A percentile compares a stretch with the other conserved stretches of the same genome.
Evolutionary conservation across 176 grass and related monocot genomes (phyloP).

Genomic region (Miscanthus lutarioriparius): DNA sequence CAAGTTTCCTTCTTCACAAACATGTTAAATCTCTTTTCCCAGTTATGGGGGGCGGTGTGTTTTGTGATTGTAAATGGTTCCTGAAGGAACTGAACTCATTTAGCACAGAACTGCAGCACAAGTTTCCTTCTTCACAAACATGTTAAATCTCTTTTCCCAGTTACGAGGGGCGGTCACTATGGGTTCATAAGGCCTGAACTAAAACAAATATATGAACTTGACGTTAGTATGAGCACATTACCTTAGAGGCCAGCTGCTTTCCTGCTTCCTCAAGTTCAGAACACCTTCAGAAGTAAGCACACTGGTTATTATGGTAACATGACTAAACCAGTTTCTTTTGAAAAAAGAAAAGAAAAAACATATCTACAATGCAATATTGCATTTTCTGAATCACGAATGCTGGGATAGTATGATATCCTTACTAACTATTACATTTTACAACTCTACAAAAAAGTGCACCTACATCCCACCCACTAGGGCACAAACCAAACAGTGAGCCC

Average conservation of each 20-base stretch:
- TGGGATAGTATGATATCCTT: neutral
- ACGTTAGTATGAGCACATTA: constrained; percentile 5
- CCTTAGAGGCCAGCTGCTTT: constrained; percentile 25
- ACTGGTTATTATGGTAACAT: constrained; percentile 18
- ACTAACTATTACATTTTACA: neutral
- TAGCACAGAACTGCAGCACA: neutral
- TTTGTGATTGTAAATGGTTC: neutral
- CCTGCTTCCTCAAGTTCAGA: constrained; percentile 17
- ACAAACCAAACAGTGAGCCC: neutral
- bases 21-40: neutral
- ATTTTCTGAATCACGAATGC: neutral
- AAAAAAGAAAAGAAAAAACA: neutral
- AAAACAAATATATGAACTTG: neutral
- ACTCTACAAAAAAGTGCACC: neutral
- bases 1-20: neutral
- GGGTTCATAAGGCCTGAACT: neutral
- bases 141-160: neutral
- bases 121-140: neutral
- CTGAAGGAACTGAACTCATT: neutral
- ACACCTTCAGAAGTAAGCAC: constrained; percentile 30
- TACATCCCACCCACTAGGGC: neutral
- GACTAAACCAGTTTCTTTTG: neutral
- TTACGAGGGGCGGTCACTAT: neutral
- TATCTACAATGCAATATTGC: neutral
- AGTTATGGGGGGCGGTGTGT: neutral